Evolutionary conservation across 768 basidiomycete genomes (phyloP).

Genomic region (Trametes sanguinea): DNA sequence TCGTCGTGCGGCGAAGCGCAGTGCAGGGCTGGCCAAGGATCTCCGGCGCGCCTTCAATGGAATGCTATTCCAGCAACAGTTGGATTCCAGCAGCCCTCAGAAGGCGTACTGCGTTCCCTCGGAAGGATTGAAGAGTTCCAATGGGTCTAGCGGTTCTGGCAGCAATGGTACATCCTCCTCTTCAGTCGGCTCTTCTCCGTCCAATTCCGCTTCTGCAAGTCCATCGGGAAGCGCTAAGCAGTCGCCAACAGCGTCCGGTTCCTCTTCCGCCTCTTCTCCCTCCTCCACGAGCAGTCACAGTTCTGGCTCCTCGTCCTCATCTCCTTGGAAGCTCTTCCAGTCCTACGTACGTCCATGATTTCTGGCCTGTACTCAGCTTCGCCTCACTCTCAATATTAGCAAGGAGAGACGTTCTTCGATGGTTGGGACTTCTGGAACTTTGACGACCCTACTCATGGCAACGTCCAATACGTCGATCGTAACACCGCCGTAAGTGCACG

Average conservation of each 20-base stretch:
- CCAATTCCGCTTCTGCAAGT: slow-evolving; percentile 4
- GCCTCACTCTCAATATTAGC: slow-evolving; percentile 35
- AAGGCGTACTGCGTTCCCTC: slow-evolving; percentile 39
- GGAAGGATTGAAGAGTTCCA: slow-evolving; percentile 14
- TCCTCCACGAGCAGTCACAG: slow-evolving; percentile 18
- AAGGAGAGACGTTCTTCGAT: slow-evolving; percentile 76
- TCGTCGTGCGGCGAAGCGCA: slow-evolving; percentile 57
- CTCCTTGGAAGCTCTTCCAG: slow-evolving; percentile 51
- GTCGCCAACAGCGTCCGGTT: slow-evolving; percentile 16
- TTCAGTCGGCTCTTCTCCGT: not conserved
- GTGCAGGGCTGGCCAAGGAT: slow-evolving; percentile 65
- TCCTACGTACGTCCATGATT: slow-evolving; percentile 50
- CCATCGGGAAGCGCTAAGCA: slow-evolving; percentile 20
- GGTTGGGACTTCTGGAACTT: slow-evolving; percentile 74
- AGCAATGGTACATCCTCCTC: slow-evolving; percentile 14
- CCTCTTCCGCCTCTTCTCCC: slow-evolving; percentile 9
- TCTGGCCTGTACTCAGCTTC: not conserved
- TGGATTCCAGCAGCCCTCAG: slow-evolving; percentile 13
- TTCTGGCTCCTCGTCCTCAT: slow-evolving; percentile 7
- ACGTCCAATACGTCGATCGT: slow-evolving; percentile 67
- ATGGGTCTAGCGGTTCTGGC: not conserved
- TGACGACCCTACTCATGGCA: slow-evolving; percentile 77
- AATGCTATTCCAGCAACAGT: slow-evolving; percentile 41
- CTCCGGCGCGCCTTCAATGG: slow-evolving; percentile 65
- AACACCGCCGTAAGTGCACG: slow-evolving; percentile 51